Evolutionary conservation across 306 rosid genomes (phyloP), one percentile per base, ranked within the genome.

Genomic region (Spatholobus suberectus): DNA sequence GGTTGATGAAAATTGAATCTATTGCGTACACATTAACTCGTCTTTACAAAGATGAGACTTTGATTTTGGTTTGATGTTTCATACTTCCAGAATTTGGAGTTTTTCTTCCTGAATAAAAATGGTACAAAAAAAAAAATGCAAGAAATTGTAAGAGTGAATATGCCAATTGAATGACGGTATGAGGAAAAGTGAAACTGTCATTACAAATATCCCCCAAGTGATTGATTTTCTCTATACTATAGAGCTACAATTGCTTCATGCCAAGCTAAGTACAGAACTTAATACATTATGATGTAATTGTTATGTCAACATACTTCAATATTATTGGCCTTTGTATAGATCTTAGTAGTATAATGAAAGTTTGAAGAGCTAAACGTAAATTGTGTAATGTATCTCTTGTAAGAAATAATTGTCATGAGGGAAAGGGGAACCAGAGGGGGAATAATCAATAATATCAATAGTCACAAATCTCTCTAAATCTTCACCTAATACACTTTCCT

Each of bases 401-500:
- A 43, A 38, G n/a, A 38, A 70, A 41, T 5, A 41, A 21, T 41
- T 69, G 11, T 21, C 20, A 10, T 11, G 21, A 21, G 8, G 14
- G 4, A 69, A 35, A 8, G 8, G 29, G 70, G 10, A 32, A 14
- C 5, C 12, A 6, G 44, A 32, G 44, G 8, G 18, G 8, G 18
- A 20, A 38, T 68, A 68, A 66, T 66, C 72, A 66, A 34, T 35
- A 35, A 20, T 66, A 40, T 8, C 34, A 11, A 14, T 32, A 12
- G 82, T 80, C 61, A 46, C 29, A 41, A 57, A 80, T 75, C 82
- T 68, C 41, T 85, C 82, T 57, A 35, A 54, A 85, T 80, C 85
- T 17, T 47, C 79, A 80, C 85, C 88, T 75, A 75, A 85, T 80
- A 23, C 61, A 34, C 41, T 65, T 20, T 26, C 44, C 62, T 13